Conservation (phyloP, 306 rosid genomes). For the Quercus engelmannii region DNA sequence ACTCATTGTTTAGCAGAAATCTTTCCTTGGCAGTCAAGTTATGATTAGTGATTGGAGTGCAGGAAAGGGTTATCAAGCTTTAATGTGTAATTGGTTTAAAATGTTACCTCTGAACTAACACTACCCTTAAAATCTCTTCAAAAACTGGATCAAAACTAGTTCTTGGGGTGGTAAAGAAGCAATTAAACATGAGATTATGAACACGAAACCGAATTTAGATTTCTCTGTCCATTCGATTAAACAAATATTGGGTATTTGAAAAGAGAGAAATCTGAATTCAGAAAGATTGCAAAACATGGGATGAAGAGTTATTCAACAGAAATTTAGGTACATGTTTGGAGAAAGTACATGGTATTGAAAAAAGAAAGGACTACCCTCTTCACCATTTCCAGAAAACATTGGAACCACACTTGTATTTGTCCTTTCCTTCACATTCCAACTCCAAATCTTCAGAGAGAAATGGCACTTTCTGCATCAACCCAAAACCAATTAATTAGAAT, state of each 20-base stretch:
- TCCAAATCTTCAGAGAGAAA: constrained; percentile 76
- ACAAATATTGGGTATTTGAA: not conserved
- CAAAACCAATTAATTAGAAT: not conserved
- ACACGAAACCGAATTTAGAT: not conserved
- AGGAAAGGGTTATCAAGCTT: not conserved
- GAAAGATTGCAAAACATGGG: constrained; percentile 5
- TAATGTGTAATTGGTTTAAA: not conserved
- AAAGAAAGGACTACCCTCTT: constrained; percentile 10
- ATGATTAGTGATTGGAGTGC: too few species aligned
- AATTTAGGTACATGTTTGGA: constrained; percentile 26
- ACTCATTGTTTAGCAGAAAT: too few species aligned
- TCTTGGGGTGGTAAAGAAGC: not conserved
- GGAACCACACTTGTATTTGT: constrained; percentile 97
- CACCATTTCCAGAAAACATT: constrained; percentile 99
- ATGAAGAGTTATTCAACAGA: constrained; percentile 3
- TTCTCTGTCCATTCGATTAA: not conserved
- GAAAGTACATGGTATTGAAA: not conserved
- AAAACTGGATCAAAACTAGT: not conserved
- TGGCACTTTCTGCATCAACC: constrained; percentile 77
- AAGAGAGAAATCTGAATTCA: not conserved
- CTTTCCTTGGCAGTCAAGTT: too few species aligned
- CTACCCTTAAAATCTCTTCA: not conserved
- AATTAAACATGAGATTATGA: too few species aligned
- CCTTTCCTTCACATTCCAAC: constrained; percentile 90
- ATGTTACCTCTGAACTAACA: too few species aligned